Evolutionary conservation across 306 rosid species (phyloP).

Genomic region (Gynostemma pentaphyllum): DNA sequence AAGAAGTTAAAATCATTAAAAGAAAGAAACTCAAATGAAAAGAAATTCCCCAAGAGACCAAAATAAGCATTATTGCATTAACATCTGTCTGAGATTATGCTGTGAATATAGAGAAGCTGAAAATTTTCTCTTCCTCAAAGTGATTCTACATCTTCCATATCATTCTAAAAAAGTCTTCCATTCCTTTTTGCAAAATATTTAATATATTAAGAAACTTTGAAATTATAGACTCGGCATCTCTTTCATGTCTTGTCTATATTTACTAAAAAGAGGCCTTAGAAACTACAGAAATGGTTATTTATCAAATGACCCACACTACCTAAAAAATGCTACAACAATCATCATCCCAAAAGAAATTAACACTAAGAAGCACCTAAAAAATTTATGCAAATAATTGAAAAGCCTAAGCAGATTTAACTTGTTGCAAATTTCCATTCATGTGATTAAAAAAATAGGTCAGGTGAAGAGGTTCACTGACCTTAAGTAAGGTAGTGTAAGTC

Average conservation of each 20-base stretch:
- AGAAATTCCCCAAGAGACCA: background rate
- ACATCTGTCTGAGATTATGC: background rate
- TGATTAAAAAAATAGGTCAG: background rate
- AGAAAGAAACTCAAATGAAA: background rate
- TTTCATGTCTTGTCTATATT: background rate
- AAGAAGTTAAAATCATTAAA: background rate
- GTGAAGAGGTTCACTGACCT: constrained; percentile 33
- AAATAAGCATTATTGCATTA: background rate
- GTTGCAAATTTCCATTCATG: background rate
- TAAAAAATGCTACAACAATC: background rate
- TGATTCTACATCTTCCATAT: background rate
- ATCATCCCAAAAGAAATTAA: background rate
- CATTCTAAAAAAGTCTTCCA: background rate
- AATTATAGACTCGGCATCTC: background rate
- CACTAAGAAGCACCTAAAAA: background rate
- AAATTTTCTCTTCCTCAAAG: background rate
- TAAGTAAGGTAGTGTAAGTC: constrained; percentile 61
- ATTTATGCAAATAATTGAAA: background rate
- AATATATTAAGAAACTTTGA: background rate
- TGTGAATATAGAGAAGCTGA: background rate
- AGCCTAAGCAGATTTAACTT: background rate
- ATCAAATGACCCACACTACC: background rate
- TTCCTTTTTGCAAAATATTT: background rate
- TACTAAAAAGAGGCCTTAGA: background rate
- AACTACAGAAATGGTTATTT: background rate